Evolutionary conservation across 1,284 basidiomycete genomes (phyloP).

Genomic region (Melampsora larici-populina): DNA sequence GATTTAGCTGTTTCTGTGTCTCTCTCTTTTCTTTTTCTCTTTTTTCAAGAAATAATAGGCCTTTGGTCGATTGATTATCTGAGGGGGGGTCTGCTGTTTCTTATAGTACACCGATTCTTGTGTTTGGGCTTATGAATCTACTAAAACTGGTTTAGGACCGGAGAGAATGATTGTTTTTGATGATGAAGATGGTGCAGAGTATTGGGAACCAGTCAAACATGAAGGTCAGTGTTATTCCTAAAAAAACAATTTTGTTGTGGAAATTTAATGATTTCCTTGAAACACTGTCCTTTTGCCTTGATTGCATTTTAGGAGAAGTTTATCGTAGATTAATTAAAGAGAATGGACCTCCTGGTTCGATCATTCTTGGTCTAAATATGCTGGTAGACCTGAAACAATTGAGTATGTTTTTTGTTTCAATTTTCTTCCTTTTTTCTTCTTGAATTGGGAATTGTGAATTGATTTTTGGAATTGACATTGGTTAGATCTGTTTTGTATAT

Average conservation of each 20-base stretch:
- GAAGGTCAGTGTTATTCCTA: constrained; percentile 39
- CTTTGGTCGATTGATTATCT: too few relatives aligned
- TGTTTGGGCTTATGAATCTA: constrained; percentile 57
- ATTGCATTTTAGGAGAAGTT: too few relatives aligned
- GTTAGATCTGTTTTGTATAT: constrained; percentile 56
- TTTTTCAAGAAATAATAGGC: neutral
- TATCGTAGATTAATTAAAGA: too few relatives aligned
- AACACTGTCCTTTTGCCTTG: too few relatives aligned
- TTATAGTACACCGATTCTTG: constrained; percentile 58
- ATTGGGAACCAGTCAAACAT: constrained; percentile 22
- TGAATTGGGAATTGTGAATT: too few relatives aligned
- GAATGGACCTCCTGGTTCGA: constrained; percentile 49
- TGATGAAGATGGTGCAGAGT: neutral
- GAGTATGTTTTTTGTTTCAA: constrained; percentile 52
- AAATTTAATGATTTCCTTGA: too few relatives aligned
- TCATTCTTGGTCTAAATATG: constrained; percentile 50
- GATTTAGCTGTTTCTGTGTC: constrained; percentile 45
- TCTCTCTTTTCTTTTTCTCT: neutral
- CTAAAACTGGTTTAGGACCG: constrained; percentile 51
- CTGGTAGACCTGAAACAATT: constrained; percentile 61
- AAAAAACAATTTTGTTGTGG: constrained; percentile 48
- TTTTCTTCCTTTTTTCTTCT: neutral
- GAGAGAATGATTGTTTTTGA: constrained; percentile 50
- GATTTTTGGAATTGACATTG: too few relatives aligned
- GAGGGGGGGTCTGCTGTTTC: too few relatives aligned